Percentiles rank a stretch among this genome's conserved stretches.
These are phyloP conservation scores for Conringia planisiliqua DNA, from an alignment of 345 rosid genomes.

Conservation along the genomic window DNA sequence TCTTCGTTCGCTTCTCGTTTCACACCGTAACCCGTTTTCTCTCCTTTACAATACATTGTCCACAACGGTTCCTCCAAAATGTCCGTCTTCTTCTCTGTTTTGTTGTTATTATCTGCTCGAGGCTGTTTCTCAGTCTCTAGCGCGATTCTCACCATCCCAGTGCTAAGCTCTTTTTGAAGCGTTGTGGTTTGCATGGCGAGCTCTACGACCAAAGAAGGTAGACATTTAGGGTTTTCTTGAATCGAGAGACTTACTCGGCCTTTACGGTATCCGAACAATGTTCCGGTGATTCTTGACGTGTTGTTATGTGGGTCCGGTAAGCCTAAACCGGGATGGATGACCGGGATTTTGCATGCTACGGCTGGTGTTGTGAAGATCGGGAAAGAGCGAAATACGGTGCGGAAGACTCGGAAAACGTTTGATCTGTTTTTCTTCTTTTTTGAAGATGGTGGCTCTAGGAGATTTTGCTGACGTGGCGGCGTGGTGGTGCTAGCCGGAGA, in stretches of 20 bases:
- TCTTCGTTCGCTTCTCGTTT: constrained; percentile 44
- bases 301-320: constrained; percentile 32
- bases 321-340: constrained; percentile 31
- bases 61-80: constrained; percentile 34
- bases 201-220: constrained; percentile 42
- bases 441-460: constrained; percentile 47
- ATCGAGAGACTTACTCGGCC: constrained; percentile 42
- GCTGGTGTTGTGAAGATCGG: constrained; percentile 55
- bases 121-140: constrained; percentile 44
- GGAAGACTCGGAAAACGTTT: constrained; percentile 46
- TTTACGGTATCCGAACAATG: constrained; percentile 48
- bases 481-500: not conserved
- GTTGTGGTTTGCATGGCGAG: constrained; percentile 41
- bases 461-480: constrained; percentile 10
- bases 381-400: constrained; percentile 67
- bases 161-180: constrained; percentile 41
- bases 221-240: constrained; percentile 40
- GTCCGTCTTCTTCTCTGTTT: constrained; percentile 17
- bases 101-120: constrained; percentile 2
- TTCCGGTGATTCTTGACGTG: constrained; percentile 37
- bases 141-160: constrained; percentile 46
- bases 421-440: constrained; percentile 39
- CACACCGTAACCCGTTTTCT: constrained; percentile 47
- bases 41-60: constrained; percentile 42
- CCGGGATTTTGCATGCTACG: constrained; percentile 54